These are phyloP conservation scores for Endoconidiophora polonica DNA, from an alignment of 2,329 filamentous ascomycete species.

Conservation along the genomic window DNA sequence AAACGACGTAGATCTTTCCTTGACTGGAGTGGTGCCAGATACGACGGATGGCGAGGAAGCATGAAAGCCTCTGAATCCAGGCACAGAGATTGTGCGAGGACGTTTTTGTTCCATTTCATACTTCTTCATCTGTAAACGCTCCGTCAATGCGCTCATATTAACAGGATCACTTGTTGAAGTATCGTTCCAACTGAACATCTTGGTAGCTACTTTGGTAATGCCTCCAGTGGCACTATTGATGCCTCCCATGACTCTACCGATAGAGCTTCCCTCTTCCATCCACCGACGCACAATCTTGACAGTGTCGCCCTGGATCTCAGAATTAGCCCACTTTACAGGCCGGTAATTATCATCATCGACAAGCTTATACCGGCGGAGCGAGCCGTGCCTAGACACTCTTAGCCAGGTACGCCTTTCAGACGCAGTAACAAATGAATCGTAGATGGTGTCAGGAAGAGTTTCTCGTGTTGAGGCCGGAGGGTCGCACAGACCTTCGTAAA, in stretches of 20 bases:
- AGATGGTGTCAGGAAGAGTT: conserved; percentile 29
- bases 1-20: background rate
- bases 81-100: conserved; percentile 6
- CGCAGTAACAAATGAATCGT: conserved; percentile 35
- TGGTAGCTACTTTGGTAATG: conserved; percentile 32
- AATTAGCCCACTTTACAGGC: conserved; percentile 40
- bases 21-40: conserved; percentile 1
- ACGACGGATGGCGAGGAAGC: conserved; percentile 4
- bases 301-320: conserved; percentile 34
- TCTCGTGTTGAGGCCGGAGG: conserved; percentile 15
- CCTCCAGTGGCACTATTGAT: conserved; percentile 25
- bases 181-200: conserved; percentile 15
- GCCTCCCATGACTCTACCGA: conserved; percentile 19
- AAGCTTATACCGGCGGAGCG: conserved; percentile 36
- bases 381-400: conserved; percentile 42
- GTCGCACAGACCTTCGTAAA: conserved; percentile 20
- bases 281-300: conserved; percentile 44
- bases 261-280: conserved; percentile 39
- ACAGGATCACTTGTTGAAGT: conserved; percentile 14
- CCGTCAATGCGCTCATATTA: conserved; percentile 13
- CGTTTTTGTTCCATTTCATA: conserved; percentile 23
- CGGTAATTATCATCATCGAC: conserved; percentile 44
- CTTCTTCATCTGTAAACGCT: conserved; percentile 11
- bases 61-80: conserved; percentile 15
- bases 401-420: conserved; percentile 50